These are phyloP conservation scores for Priceomyces medius DNA, from an alignment of 805 yeast species.

Conservation along the genomic window DNA sequence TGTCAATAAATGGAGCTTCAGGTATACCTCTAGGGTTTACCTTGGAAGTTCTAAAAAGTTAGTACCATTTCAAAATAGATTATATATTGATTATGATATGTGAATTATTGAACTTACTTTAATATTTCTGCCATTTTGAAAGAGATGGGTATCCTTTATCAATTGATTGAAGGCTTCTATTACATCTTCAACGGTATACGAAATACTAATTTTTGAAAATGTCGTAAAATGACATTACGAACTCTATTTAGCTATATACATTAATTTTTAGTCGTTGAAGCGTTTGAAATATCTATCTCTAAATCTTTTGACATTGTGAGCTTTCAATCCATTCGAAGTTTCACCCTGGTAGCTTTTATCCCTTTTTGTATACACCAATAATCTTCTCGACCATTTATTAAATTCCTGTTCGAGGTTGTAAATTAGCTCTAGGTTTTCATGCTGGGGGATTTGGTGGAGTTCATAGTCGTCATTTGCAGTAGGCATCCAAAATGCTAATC, in stretches of 20 bases:
- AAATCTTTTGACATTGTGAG: constrained; percentile 52
- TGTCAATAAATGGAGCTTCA: constrained; percentile 89
- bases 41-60: constrained; percentile 46
- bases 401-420: constrained; percentile 83
- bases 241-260: neutral
- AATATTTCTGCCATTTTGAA: constrained; percentile 29
- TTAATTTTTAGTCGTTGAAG: constrained; percentile 43
- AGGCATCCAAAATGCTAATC: constrained; percentile 97
- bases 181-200: too few relatives aligned
- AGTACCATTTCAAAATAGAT: neutral
- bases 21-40: constrained; percentile 95
- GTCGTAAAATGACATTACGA: constrained; percentile 1
- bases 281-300: constrained; percentile 76
- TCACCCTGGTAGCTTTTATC: constrained; percentile 49
- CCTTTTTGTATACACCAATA: constrained; percentile 75
- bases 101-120: constrained; percentile 21
- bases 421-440: constrained; percentile 65
- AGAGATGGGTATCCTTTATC: too few relatives aligned
- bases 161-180: too few relatives aligned
- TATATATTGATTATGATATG: neutral
- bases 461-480: constrained; percentile 84
- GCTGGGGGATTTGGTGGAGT: constrained; percentile 73
- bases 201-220: too few relatives aligned
- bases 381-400: constrained; percentile 88
- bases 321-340: constrained; percentile 43